Base-by-base conservation (phyloP, 2,329 filamentous ascomycete genomes). In the Cordyceps cateniannulata region DNA sequence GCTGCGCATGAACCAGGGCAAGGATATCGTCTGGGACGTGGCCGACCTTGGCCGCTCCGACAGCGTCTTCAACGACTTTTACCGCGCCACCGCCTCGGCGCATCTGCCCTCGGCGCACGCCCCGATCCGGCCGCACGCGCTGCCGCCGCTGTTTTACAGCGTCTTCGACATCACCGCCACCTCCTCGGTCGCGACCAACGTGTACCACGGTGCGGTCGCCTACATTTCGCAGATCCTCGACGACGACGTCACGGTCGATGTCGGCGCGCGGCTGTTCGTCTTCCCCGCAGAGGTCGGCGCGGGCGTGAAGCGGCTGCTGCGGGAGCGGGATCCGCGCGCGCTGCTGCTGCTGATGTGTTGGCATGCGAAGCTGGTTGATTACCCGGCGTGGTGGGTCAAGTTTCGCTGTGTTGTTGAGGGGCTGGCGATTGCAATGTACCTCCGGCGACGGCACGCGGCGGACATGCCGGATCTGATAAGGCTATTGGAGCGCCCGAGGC, bases 1-100 rank as follows among this genome's bases (percentile, higher is more conserved):
- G 84, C 68, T 86, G 5, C 77, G 72, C 40, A 75, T 86, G 65
- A 76, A 73, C 62, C 75, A 80, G 16, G 80, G 80, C 0, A 85
- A 86, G 69, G 76, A 74, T 60, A 72, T 76, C 10, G 70, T 85
- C 2, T 84, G 78, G 75, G 67, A 75, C 3, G 65, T 83, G 0
- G 73, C 77, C 0, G 71, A 83, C 57, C 78, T 81, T 0, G 59
- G 73, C n/a, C 71, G 79, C 14, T 63, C 71, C 0, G 76, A 79
- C 42, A 80, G 79, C 59, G 63, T 78, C 2, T 82, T 83, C 65
- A 60, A 69, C 51, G 40, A 61, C 0, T 65, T 75, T 16, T 56
- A 57, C 42, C 54, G 59, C 12, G 58, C 59, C 8, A 20, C 64
- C 38, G 53, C 45, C 38, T 42, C 32, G 9, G 49, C 42, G 24